Base-by-base conservation (phyloP, 371 early-diverging fungal species). In the Saksenaea vasiformis region DNA sequence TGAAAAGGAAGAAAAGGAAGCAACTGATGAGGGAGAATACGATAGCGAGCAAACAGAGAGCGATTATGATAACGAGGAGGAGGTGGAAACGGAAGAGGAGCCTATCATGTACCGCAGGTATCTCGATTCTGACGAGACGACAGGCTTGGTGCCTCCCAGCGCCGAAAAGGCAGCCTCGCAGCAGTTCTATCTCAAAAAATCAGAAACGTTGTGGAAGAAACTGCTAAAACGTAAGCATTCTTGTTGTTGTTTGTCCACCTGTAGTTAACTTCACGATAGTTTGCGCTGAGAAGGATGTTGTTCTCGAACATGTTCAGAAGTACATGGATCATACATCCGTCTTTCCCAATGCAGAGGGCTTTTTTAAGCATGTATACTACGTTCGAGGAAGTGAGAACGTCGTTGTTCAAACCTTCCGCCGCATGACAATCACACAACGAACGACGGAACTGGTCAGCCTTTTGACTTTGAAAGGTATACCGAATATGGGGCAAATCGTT, bases 361-460 rank as follows among this genome's bases (percentile, higher is more conserved):
- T 64, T 44, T 78, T 82, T 27, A 82, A 82, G 43, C 76, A 74
- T 54, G 78, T 82, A 0, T 78, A 72, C 31, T 78, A 65, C 59
- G 68, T 76, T 7, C 51, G 24, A 10, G 51, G 51, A 47, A 22
- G 22, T 22, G 36, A 47, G 4, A 56, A 56, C 47, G 58, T 72
- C 22, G 83, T 82, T 0, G 70, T 79, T 4, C 80, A 82, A 47
- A 78, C 78, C 9, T 82, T 82, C 54, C 60, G 71, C 17, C 60
- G 76, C 0, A 82, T 82, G 83, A 79, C 80, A 1, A 65, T 75
- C 35, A 63, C 68, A 9, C 83, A 82, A 47, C 71, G 83, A 24
- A 68, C 69, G 1, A 79, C 71, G 0, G 80, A 82, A 58, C 61
- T 82, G 19, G 80, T 71, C 1, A 71, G 80, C 41, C 54, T 82